Base-by-base conservation (phyloP, 2,329 filamentous ascomycete genomes). In the Neophaeococcomyces aloes region DNA sequence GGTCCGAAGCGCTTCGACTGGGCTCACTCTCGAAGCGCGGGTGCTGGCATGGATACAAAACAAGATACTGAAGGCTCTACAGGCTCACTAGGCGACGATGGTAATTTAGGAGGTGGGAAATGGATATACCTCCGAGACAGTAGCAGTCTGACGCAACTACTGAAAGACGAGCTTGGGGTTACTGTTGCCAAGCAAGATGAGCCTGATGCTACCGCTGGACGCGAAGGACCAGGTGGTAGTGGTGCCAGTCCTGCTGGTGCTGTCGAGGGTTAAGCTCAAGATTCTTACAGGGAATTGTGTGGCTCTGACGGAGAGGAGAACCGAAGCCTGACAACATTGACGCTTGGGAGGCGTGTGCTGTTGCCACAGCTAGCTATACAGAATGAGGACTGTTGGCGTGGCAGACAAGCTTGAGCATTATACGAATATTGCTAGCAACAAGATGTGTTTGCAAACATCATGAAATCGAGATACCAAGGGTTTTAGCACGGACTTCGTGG, bases 1-100 rank as follows among this genome's bases (percentile, higher is more conserved):
- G 91, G 91, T 0, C 91, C 91, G 11, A 95, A 95, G 67, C 81
- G 89, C 46, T 98, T 82, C 68, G 88, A 96, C 64, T 98, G 85
- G 76, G 83, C 94, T 44, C 62, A 88, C 39, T 56, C 70, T 36
- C 78, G 19, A n/a, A 11, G 59, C 19, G 5, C 35, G 45, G 63
- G 80, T 46, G 85, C 91, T 56, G 71, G 75, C 25, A 83, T 87
- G 70, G 65, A 79, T 56, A 75, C 86, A 59, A 93, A 93, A 67
- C 82, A 88, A 63, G 86, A 80, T 25, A 82, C 79, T 2, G 80
- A 73, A 2, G 61, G 63, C 7, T n/a, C 41, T 4, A 27, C 15
- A 2, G 29, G 49, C n/a, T 49, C 47, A 18, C 15, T 38, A 3
- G 51, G 51, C n/a, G 52, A 53, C 30, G 48, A 55, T 42, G 57